Conservation (phyloP, 2,329 filamentous ascomycete genomes). For the Parastagonospora avenae region DNA sequence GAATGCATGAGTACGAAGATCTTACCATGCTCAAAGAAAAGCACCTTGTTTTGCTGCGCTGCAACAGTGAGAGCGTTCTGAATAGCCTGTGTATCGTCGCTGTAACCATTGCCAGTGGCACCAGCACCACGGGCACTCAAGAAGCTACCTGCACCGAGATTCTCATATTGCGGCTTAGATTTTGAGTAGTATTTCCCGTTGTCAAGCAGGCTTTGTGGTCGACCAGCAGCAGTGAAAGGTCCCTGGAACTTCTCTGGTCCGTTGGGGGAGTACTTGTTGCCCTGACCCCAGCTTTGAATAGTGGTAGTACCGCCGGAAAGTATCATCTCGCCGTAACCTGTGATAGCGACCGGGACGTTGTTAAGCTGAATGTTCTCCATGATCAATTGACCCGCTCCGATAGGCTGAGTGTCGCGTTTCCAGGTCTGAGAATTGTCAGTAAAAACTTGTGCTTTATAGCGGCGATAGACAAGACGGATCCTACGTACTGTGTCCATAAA, state of each 20-base stretch:
- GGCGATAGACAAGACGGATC: not conserved
- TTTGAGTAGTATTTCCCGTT: conserved; percentile 56
- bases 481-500: conserved; percentile 54
- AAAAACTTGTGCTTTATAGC: not conserved
- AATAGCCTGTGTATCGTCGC: conserved; percentile 80
- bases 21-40: conserved; percentile 63
- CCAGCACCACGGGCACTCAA: conserved; percentile 54
- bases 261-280: conserved; percentile 41
- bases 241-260: conserved; percentile 56
- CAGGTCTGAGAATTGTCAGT: conserved; percentile 28
- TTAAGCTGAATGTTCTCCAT: conserved; percentile 59
- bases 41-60: conserved; percentile 58
- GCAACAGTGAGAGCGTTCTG: conserved; percentile 74
- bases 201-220: conserved; percentile 55
- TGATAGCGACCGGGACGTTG: conserved; percentile 42
- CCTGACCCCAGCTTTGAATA: conserved; percentile 44
- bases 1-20: not conserved
- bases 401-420: conserved; percentile 44
- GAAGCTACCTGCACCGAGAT: conserved; percentile 66
- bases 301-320: conserved; percentile 41
- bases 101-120: conserved; percentile 79
- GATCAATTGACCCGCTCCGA: conserved; percentile 57
- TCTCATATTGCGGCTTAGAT: conserved; percentile 57
- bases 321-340: conserved; percentile 32
- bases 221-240: conserved; percentile 50